Percentiles rank a stretch among this genome's conserved stretches.
Evolutionary conservation across 352 stramenopile species (phyloP).

Genomic region (Phytophthora crassamura): DNA sequence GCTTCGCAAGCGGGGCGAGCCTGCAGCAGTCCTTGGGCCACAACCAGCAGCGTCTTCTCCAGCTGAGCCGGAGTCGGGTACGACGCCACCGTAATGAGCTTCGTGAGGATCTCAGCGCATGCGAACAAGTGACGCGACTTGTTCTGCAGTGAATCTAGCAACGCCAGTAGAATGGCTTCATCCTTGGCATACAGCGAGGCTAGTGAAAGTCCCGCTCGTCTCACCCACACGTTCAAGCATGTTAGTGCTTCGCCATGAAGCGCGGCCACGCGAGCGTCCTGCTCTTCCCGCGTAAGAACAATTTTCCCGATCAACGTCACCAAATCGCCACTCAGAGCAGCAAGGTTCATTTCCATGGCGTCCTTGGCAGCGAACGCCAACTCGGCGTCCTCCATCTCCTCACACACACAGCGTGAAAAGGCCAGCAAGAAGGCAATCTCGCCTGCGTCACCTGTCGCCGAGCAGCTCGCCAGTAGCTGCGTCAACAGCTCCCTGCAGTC

Average conservation of each 20-base stretch:
- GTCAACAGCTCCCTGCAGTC: constrained; percentile 56
- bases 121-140: constrained; percentile 55
- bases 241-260: constrained; percentile 62
- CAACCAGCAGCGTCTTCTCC: constrained; percentile 48
- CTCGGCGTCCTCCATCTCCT: constrained; percentile 72
- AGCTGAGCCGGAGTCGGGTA: constrained; percentile 60
- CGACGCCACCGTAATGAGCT: constrained; percentile 63
- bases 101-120: constrained; percentile 63
- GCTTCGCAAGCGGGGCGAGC: constrained; percentile 57
- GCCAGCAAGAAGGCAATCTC: constrained; percentile 59
- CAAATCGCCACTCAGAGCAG: constrained; percentile 49
- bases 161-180: constrained; percentile 41
- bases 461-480: constrained; percentile 34
- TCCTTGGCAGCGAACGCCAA: constrained; percentile 66
- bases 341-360: constrained; percentile 67
- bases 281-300: constrained; percentile 41
- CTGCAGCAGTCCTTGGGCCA: constrained; percentile 54
- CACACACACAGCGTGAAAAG: constrained; percentile 66
- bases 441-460: constrained; percentile 32
- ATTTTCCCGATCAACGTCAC: constrained; percentile 59
- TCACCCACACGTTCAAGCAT: constrained; percentile 69
- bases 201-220: constrained; percentile 63
- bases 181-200: constrained; percentile 55
- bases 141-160: constrained; percentile 56
- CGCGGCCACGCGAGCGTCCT: constrained; percentile 33